These are phyloP conservation scores for Aspergillus hortae DNA, from an alignment of 2,329 filamentous ascomycete species.

Conservation along the genomic window DNA sequence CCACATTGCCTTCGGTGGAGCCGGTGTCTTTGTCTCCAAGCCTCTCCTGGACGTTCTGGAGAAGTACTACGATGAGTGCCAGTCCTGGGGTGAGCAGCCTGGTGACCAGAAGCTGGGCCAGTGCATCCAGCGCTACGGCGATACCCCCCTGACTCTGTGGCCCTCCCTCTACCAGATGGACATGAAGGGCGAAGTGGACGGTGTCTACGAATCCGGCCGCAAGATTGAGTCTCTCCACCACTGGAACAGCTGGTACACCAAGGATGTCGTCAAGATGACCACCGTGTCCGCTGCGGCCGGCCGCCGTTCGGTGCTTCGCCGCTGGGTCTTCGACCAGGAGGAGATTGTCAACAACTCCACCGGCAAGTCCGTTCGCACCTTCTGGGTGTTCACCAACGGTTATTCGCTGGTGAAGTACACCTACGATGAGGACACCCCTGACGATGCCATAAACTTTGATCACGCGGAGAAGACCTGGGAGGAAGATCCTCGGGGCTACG, in stretches of 20 bases:
- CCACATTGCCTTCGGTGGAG: conserved; percentile 43
- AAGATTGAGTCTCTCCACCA: conserved; percentile 44
- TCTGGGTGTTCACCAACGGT: conserved; percentile 45
- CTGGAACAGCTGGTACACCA: conserved; percentile 44
- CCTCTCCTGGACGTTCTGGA: conserved; percentile 37
- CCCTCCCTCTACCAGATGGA: conserved; percentile 45
- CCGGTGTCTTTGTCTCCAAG: conserved; percentile 43
- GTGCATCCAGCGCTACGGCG: conserved; percentile 40
- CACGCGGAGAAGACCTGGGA: conserved; percentile 44
- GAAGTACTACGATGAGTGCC: conserved; percentile 40
- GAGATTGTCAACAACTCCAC: conserved; percentile 33
- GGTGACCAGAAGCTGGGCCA: conserved; percentile 44
- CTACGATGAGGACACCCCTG: conserved; percentile 31
- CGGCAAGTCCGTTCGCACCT: conserved; percentile 33
- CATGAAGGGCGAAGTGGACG: conserved; percentile 39
- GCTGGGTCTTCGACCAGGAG: conserved; percentile 43
- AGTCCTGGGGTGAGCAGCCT: conserved; percentile 41
- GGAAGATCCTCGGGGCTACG: conserved; percentile 40
- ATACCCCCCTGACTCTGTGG: conserved; percentile 39
- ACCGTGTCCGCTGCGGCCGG: conserved; percentile 39
- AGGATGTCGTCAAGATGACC: conserved; percentile 45
- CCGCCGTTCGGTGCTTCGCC: conserved; percentile 40
- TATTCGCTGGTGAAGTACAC: conserved; percentile 44
- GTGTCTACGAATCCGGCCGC: conserved; percentile 42
- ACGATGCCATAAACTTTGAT: conserved; percentile 42